These are phyloP conservation scores for Cardiospermum halicacabum DNA, from an alignment of 345 rosid species.

Conservation along the genomic window DNA sequence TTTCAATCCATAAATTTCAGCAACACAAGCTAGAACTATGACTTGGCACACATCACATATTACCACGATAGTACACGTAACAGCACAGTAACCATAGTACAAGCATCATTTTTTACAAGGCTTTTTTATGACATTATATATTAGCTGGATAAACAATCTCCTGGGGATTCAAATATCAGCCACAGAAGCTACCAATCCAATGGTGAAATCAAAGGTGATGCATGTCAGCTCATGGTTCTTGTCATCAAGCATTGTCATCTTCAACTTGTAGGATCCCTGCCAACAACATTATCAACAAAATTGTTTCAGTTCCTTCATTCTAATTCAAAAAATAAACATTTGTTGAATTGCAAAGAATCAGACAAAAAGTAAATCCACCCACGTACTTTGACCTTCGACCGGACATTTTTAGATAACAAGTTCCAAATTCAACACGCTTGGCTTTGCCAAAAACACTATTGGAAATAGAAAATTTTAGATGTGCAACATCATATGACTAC, in stretches of 20 bases:
- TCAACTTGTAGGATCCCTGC: conserved; percentile 85
- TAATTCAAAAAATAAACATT: neutral
- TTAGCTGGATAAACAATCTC: neutral
- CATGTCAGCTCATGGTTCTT: conserved; percentile 57
- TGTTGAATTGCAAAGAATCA: neutral
- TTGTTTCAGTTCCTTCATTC: neutral
- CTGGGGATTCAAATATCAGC: conserved; percentile 43
- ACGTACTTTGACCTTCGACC: no score
- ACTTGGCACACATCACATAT: conserved; percentile 6
- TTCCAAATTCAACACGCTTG: neutral
- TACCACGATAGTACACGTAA: neutral
- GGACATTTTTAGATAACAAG: no score
- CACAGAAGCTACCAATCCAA: conserved; percentile 58
- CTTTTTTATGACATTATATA: neutral
- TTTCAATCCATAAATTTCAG: neutral
- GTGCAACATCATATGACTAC: neutral
- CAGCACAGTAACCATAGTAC: neutral
- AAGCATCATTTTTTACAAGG: conserved; percentile 15
- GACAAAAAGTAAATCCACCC: neutral
- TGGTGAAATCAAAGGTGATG: conserved; percentile 64
- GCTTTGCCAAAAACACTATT: neutral
- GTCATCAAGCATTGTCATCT: conserved; percentile 75
- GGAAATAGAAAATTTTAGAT: neutral
- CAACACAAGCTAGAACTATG: neutral
- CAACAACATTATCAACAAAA: conserved; percentile 5